phyloP scores from a whole-genome alignment of 2,329 filamentous ascomycete genomes.

The Cadophora luteo-olivacea region DNA sequence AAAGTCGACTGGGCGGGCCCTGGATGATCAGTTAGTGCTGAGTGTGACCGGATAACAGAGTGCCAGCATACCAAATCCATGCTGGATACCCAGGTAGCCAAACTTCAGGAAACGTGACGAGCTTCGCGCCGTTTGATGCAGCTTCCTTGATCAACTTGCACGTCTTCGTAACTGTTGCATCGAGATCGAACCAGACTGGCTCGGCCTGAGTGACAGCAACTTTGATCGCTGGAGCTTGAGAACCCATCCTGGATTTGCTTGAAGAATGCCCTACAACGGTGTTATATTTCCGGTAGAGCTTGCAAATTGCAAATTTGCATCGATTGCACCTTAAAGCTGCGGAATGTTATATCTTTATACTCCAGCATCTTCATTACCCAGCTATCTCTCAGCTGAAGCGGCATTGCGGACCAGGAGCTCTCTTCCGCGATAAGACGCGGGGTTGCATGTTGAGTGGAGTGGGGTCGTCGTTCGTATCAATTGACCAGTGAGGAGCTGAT shows the following conservation, averaged over 20 bases:
- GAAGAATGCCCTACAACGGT: background rate
- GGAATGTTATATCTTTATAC: background rate
- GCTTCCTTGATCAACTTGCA: constrained; percentile 62
- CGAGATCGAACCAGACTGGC: constrained; percentile 65
- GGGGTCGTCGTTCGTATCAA: background rate
- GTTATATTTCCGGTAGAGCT: background rate
- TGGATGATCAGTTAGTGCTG: constrained; percentile 21
- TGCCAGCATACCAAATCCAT: constrained; percentile 47
- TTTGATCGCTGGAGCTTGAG: constrained; percentile 12
- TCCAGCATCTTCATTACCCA: background rate
- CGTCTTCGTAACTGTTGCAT: constrained; percentile 61
- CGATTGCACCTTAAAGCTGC: background rate
- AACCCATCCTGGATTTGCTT: background rate
- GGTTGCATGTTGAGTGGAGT: background rate
- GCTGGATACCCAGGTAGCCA: constrained; percentile 63
- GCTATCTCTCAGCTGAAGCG: background rate
- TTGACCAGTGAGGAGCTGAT: background rate
- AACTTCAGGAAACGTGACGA: constrained; percentile 61
- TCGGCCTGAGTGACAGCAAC: constrained; percentile 64
- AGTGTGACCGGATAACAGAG: background rate
- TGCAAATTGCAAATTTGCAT: background rate
- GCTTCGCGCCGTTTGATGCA: constrained; percentile 56
- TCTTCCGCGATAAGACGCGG: constrained; percentile 3
- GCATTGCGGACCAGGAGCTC: background rate
- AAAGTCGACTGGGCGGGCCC: constrained; percentile 35